Base-by-base conservation (phyloP, 1,284 basidiomycete species). In the Cryptococcus jaspeensis region DNA sequence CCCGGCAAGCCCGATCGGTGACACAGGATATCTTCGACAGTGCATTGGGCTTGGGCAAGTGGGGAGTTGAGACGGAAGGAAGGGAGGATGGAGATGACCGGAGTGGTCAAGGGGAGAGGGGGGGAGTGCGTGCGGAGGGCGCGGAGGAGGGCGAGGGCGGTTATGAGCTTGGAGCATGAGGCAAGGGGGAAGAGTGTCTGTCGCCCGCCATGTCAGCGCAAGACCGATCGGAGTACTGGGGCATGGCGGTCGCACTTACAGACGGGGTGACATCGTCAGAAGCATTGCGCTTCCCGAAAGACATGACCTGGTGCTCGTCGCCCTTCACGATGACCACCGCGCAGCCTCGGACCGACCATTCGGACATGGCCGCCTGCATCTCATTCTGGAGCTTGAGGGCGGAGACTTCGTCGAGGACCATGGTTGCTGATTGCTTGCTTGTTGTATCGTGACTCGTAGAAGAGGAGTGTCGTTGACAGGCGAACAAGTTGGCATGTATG, bases 141-240 rank as follows among this genome's bases (percentile, higher is more conserved):
- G 15, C 53, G 53, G 23, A 48, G 39, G 12, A 58, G 40, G 12
- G 56, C 48, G 7, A 58, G 22, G 39, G 35, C 45, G 15, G 47
- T 49, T 38, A 58, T 38, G 39, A 48, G 52, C 22, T 53, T 53
- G n/a, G 45, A 18, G 52, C 35, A n/a, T n/a, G n/a, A n/a, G n/a
- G n/a, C n/a, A n/a, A n/a, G n/a, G n/a, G n/a, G n/a, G 23, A 50
- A 50, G 5, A 50, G 25, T 3, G 35, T 41, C 49, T 50, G 4
- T 32, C 28, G 23, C 2, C n/a, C n/a, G n/a, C n/a, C n/a, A n/a
- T n/a, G n/a, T n/a, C n/a, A n/a, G n/a, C n/a, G n/a, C n/a, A n/a
- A n/a, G n/a, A n/a, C n/a, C n/a, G n/a, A n/a, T n/a, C n/a, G n/a
- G n/a, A n/a, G n/a, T n/a, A n/a, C n/a, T n/a, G n/a, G n/a, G 18